Conservation (phyloP, 164 flowering plant species). For the Paratinospora sagittata region DNA sequence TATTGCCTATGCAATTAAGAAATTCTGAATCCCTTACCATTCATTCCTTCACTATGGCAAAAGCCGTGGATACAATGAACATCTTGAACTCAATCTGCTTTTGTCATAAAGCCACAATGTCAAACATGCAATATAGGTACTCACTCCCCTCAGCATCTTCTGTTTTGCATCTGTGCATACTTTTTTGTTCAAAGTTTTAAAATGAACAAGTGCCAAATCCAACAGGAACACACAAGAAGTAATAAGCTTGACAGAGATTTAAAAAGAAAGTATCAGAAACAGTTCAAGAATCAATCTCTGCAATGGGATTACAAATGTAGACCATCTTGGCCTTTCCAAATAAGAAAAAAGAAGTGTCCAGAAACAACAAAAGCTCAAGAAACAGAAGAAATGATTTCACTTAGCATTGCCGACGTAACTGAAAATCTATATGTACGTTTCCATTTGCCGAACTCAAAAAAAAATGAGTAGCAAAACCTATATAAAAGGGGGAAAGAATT, state of each 20-base stretch:
- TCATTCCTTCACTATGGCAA: no score
- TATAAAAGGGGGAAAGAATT: background rate
- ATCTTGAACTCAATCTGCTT: no score
- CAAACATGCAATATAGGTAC: no score
- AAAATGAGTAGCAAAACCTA: constrained; percentile 7
- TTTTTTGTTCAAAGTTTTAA: no score
- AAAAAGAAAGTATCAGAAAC: background rate
- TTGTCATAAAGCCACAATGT: no score
- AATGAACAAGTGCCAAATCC: no score
- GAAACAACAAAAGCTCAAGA: background rate
- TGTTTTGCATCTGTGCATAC: no score
- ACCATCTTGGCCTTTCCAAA: background rate
- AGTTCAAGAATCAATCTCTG: background rate
- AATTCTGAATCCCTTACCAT: no score
- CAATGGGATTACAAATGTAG: background rate
- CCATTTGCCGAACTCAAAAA: background rate
- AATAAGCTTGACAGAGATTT: background rate
- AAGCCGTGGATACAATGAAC: no score
- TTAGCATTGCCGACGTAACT: background rate
- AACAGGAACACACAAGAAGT: no score
- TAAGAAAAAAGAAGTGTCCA: background rate
- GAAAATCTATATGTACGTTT: background rate
- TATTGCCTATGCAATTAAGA: no score
- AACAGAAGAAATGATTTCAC: constrained; percentile 3
- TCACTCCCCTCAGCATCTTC: no score